Conservation (phyloP, 2,329 filamentous ascomycete genomes). For the Cercospora canescens region DNA sequence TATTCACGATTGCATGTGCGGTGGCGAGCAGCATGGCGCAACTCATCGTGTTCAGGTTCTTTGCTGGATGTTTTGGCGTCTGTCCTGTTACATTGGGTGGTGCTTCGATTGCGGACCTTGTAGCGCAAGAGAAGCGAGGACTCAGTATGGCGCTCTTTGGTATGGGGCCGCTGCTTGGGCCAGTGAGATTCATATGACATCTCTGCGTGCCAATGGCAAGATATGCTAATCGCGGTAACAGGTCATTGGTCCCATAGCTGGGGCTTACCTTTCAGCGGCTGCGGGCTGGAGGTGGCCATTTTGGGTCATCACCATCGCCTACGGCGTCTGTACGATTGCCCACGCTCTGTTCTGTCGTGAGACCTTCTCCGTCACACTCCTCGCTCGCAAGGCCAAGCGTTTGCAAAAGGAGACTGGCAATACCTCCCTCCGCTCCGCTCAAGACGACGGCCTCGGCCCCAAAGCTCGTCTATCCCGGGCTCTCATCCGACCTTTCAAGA, state of each 20-base stretch:
- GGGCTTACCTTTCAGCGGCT: constrained; percentile 51
- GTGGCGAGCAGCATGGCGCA: constrained; percentile 27
- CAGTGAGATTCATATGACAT: constrained; percentile 29
- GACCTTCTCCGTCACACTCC: constrained; percentile 49
- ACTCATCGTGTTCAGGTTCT: constrained; percentile 34
- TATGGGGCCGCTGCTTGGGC: constrained; percentile 34
- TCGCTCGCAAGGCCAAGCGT: constrained; percentile 46
- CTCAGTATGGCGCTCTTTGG: constrained; percentile 23
- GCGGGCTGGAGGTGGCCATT: constrained; percentile 57
- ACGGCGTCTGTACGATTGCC: constrained; percentile 30
- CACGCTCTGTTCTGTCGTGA: constrained; percentile 44
- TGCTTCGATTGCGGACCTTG: constrained; percentile 21
- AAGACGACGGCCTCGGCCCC: constrained; percentile 41
- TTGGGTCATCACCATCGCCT: constrained; percentile 46
- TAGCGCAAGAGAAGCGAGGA: constrained; percentile 22
- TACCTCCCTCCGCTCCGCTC: constrained; percentile 37
- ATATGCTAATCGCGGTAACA: neutral
- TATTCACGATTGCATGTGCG: constrained; percentile 33
- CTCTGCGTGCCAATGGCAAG: neutral
- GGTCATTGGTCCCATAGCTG: constrained; percentile 47
- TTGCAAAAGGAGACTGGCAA: constrained; percentile 52
- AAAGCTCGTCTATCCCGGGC: constrained; percentile 43
- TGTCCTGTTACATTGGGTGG: constrained; percentile 36
- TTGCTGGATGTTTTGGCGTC: constrained; percentile 52
- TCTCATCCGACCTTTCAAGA: constrained; percentile 56